Evolutionary conservation across 1,284 basidiomycete species (phyloP).

Genomic region (Trichosporon sp.): DNA sequence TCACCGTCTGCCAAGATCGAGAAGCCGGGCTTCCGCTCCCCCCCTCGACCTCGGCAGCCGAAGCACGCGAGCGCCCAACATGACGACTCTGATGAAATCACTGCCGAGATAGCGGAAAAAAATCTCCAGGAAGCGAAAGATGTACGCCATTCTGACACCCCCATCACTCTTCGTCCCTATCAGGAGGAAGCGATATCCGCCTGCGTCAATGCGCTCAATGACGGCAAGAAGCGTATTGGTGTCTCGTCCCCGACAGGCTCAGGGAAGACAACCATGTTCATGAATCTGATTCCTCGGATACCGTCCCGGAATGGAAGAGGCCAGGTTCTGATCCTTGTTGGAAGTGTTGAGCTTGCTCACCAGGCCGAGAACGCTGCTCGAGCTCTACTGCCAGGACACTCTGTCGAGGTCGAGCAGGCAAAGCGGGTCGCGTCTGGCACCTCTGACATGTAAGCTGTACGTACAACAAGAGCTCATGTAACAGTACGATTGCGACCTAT

Average conservation of each 20-base stretch:
- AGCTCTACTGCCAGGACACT: conserved; percentile 64
- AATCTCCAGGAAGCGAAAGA: not conserved
- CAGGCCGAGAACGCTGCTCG: conserved; percentile 76
- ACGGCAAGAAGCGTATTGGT: conserved; percentile 69
- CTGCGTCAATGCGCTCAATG: conserved; percentile 67
- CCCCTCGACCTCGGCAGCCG: not conserved
- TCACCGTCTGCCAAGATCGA: not conserved
- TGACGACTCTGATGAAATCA: not conserved
- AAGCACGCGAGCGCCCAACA: not conserved
- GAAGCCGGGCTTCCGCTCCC: not conserved
- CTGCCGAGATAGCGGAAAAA: not conserved
- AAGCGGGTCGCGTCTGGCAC: conserved; percentile 65
- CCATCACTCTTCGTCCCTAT: conserved; percentile 67
- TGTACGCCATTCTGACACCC: not conserved
- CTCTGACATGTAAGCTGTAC: conserved; percentile 72
- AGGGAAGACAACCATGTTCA: conserved; percentile 91
- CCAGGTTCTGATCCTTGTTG: conserved; percentile 41
- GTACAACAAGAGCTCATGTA: not conserved
- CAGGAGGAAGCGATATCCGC: conserved; percentile 79
- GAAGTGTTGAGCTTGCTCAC: conserved; percentile 66
- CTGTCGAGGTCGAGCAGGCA: conserved; percentile 90
- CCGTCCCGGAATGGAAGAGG: not conserved
- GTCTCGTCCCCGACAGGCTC: conserved; percentile 87
- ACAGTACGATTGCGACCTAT: conserved; percentile 84
- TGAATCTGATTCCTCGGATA: conserved; percentile 61